Percentiles rank a stretch among this genome's conserved stretches.
phyloP scores from a whole-genome alignment of 2,329 filamentous ascomycete species.

The Colletotrichum noveboracense region DNA sequence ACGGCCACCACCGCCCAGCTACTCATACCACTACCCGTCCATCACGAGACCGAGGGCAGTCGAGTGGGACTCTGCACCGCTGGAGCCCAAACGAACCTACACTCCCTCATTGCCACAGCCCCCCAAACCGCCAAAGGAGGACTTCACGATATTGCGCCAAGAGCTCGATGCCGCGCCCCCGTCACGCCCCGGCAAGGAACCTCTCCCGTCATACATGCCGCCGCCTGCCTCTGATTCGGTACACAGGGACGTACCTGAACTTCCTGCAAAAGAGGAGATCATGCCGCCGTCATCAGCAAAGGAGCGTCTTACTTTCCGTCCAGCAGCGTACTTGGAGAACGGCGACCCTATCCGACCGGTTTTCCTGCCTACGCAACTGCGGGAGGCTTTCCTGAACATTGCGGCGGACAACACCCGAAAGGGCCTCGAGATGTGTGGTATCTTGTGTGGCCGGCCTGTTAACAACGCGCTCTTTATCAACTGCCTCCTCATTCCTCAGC shows the following conservation, averaged over 20 bases:
- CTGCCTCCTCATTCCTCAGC: conserved; percentile 87
- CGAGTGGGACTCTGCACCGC: conserved; percentile 40
- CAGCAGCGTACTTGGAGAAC: conserved; percentile 88
- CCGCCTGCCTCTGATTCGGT: neutral
- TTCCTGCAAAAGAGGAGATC: conserved; percentile 40
- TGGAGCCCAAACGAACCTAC: conserved; percentile 16
- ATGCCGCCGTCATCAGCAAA: conserved; percentile 42
- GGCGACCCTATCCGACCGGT: conserved; percentile 85
- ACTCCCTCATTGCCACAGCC: conserved; percentile 32
- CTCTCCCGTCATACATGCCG: neutral
- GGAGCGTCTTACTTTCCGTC: conserved; percentile 77
- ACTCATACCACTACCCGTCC: conserved; percentile 60
- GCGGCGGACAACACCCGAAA: conserved; percentile 77
- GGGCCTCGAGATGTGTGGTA: conserved; percentile 94
- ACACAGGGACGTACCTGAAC: conserved; percentile 29
- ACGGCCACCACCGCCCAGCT: conserved; percentile 6
- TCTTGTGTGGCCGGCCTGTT: conserved; percentile 88
- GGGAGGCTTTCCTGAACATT: conserved; percentile 74
- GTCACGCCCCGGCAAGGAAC: conserved; percentile 10
- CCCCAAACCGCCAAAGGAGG: conserved; percentile 36
- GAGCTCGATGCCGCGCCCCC: conserved; percentile 16
- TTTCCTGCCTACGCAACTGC: conserved; percentile 81
- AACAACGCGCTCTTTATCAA: conserved; percentile 94
- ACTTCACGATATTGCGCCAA: neutral
- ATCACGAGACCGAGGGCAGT: conserved; percentile 58